Evolutionary conservation across 1,139 yeast species (phyloP).

Genomic region (Yamadazyma triangularis): DNA sequence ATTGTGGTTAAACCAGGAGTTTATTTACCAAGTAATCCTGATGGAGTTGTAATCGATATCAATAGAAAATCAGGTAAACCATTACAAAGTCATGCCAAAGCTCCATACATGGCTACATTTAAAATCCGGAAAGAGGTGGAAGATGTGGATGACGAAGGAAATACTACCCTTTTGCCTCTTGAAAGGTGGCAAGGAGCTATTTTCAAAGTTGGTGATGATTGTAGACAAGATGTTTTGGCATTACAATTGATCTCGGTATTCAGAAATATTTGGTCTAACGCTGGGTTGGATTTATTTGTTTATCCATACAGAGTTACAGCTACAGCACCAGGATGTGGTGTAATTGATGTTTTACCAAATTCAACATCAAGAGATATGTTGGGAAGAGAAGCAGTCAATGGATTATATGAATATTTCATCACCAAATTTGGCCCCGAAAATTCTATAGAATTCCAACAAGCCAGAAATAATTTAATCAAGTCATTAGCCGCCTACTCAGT

Average conservation of each 20-base stretch:
- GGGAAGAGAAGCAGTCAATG: constrained; percentile 98
- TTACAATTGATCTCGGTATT: constrained; percentile 88
- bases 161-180: constrained; percentile 27
- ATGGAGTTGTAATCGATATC: constrained; percentile 88
- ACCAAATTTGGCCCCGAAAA: constrained; percentile 94
- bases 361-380: constrained; percentile 96
- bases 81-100: constrained; percentile 97
- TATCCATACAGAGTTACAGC: constrained; percentile 96
- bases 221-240: constrained; percentile 96
- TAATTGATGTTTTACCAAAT: constrained; percentile 94
- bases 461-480: constrained; percentile 87
- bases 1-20: constrained; percentile 80
- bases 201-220: constrained; percentile 98
- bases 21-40: constrained; percentile 94
- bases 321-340: constrained; percentile 99
- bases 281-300: constrained; percentile 86
- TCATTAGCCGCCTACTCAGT: constrained; percentile 96
- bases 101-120: constrained; percentile 97
- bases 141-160: constrained; percentile 41
- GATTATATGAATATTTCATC: constrained; percentile 86
- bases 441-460: constrained; percentile 83
- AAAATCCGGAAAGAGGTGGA: constrained; percentile 62
- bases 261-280: constrained; percentile 81
- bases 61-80: constrained; percentile 92
- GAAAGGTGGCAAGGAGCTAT: constrained; percentile 92